Percentiles rank a stretch among this genome's conserved stretches.
Evolutionary conservation across 495 filamentous ascomycete species (phyloP).

Genomic region (Talaromyces wortmannii): DNA sequence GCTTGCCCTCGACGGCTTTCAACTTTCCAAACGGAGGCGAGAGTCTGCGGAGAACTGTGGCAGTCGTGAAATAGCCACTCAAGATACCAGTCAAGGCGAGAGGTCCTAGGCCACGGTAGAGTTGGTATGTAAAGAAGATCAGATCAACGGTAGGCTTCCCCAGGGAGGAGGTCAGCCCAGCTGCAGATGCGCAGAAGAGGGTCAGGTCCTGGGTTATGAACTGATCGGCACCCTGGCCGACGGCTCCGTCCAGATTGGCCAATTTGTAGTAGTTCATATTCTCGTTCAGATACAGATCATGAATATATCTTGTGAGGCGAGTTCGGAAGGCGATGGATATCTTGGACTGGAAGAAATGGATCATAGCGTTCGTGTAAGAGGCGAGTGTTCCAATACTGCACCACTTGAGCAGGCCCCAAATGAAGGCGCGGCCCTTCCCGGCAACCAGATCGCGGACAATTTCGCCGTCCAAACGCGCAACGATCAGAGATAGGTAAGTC

Average conservation of each 20-base stretch:
- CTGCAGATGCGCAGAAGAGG: conserved; percentile 85
- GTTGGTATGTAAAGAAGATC: conserved; percentile 94
- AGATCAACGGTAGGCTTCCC: conserved; percentile 96
- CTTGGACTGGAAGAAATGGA: conserved; percentile 97
- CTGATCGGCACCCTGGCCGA: conserved; percentile 88
- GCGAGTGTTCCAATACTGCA: conserved; percentile 66
- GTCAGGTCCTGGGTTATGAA: conserved; percentile 98
- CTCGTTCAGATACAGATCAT: conserved; percentile 92
- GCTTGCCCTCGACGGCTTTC: conserved; percentile 88
- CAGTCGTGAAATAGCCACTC: conserved; percentile 88
- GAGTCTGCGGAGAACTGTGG: conserved; percentile 74
- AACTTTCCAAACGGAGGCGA: conserved; percentile 95
- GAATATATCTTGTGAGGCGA: conserved; percentile 91
- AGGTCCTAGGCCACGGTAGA: conserved; percentile 87
- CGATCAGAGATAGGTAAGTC: conserved; percentile 90
- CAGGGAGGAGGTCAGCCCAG: conserved; percentile 89
- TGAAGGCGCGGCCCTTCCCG: conserved; percentile 81
- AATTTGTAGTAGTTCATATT: conserved; percentile 96
- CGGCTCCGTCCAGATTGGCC: conserved; percentile 85
- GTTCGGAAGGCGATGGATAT: conserved; percentile 98
- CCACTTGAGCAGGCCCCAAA: conserved; percentile 87
- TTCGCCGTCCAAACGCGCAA: conserved; percentile 90
- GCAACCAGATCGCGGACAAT: conserved; percentile 94
- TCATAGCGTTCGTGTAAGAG: conserved; percentile 92
- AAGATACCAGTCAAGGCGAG: conserved; percentile 79